Conservation (phyloP, 176 grass and related monocot species). For the Puccinellia tenuiflora region DNA sequence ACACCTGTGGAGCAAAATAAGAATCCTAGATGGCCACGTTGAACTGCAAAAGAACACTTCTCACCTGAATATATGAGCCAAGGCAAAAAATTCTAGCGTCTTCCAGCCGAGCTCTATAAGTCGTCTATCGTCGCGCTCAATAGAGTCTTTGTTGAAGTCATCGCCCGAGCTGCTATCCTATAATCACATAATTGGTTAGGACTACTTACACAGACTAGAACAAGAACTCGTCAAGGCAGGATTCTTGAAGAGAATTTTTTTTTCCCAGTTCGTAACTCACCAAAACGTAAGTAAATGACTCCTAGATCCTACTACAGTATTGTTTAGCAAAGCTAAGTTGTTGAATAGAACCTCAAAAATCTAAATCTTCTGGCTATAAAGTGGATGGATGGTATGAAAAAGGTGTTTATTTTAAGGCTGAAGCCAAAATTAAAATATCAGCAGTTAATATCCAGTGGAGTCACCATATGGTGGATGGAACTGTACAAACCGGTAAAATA, state of each 20-base stretch:
- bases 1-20: slow-evolving; percentile 7
- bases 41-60: background rate
- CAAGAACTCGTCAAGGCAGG: background rate
- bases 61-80: slow-evolving; percentile 91
- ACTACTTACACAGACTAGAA: background rate
- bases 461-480: background rate
- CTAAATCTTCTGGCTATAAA: background rate
- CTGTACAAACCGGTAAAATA: background rate
- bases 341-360: slow-evolving; percentile 4
- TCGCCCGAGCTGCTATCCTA: slow-evolving; percentile 77
- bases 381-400: background rate
- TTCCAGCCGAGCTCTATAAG: slow-evolving; percentile 84
- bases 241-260: background rate
- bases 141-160: slow-evolving; percentile 82
- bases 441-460: slow-evolving; percentile 7
- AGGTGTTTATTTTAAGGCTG: background rate
- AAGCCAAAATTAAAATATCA: slow-evolving; percentile 2
- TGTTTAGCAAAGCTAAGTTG: background rate
- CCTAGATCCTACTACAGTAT: background rate
- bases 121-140: slow-evolving; percentile 78
- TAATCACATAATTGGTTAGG: slow-evolving; percentile 24
- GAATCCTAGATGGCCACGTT: background rate
- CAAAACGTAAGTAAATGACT: background rate
- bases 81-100: slow-evolving; percentile 88
- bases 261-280: background rate